A percentile compares a stretch with the other conserved stretches of the same genome.
Conservation (phyloP, 208 protist species). For the Trichomonas vaginalis region DNA sequence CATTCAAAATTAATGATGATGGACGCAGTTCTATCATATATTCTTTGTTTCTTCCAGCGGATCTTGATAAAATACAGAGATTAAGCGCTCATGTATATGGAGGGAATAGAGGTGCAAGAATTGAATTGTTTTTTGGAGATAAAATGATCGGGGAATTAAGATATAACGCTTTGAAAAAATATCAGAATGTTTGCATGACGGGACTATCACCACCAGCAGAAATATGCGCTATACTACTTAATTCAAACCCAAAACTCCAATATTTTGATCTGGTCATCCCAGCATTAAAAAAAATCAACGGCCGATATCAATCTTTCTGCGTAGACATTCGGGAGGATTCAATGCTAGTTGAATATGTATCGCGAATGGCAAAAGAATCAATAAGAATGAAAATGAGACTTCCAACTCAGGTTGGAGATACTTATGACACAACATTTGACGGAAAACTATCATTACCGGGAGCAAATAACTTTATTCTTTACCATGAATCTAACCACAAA, state of each 20-base stretch:
- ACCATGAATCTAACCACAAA: background rate
- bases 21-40: background rate
- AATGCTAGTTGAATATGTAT: background rate
- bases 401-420: background rate
- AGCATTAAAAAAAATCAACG: background rate
- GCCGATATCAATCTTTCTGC: background rate
- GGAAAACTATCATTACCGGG: background rate
- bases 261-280: background rate
- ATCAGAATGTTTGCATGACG: background rate
- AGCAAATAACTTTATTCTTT: background rate
- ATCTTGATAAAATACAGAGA: background rate
- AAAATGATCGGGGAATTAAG: background rate
- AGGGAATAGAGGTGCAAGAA: background rate
- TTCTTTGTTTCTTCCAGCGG: background rate
- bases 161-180: background rate
- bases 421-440: background rate
- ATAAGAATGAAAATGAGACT: background rate
- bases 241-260: background rate
- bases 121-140: background rate
- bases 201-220: background rate
- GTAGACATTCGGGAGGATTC: background rate
- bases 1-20: background rate
- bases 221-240: background rate
- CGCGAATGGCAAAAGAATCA: background rate
- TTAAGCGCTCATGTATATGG: background rate